phyloP scores from a whole-genome alignment of 306 rosid genomes.

The Styphnolobium japonicum region DNA sequence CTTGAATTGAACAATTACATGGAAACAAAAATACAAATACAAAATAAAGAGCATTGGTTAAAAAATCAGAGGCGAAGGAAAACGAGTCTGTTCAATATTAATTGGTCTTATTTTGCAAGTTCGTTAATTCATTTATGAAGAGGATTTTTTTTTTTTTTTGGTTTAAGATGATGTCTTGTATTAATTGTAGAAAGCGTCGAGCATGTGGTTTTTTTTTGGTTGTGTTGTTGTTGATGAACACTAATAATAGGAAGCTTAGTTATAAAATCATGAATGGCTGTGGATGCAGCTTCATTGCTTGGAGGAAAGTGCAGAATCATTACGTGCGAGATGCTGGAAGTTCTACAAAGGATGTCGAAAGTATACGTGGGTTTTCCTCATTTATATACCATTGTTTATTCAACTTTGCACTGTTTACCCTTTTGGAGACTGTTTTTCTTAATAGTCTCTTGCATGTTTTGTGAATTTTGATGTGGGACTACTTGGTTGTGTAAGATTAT shows the following conservation, averaged over 20 bases:
- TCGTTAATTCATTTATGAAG: too few species aligned
- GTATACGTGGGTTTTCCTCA: conserved; percentile 58
- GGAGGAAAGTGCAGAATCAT: conserved; percentile 89
- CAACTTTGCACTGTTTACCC: neutral
- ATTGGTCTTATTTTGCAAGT: too few species aligned
- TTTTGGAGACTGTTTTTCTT: neutral
- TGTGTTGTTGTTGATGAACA: neutral
- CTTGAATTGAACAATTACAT: neutral
- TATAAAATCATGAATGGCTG: conserved; percentile 7
- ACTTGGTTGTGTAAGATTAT: too few species aligned
- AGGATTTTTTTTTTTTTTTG: too few species aligned
- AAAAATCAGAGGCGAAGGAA: neutral
- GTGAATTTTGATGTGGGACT: neutral
- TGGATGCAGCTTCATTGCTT: conserved; percentile 75
- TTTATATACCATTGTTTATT: neutral
- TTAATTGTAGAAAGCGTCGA: neutral
- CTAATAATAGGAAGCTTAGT: neutral
- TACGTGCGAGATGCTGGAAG: conserved; percentile 67
- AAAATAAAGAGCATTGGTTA: neutral
- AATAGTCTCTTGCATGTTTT: neutral
- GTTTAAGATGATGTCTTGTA: neutral
- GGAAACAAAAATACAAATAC: too few species aligned
- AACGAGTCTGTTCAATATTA: too few species aligned
- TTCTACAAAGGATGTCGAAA: conserved; percentile 91
- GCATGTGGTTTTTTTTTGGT: neutral